Evolutionary conservation across 345 rosid species (phyloP).

Genomic region (Diplotaxis tenuifolia): DNA sequence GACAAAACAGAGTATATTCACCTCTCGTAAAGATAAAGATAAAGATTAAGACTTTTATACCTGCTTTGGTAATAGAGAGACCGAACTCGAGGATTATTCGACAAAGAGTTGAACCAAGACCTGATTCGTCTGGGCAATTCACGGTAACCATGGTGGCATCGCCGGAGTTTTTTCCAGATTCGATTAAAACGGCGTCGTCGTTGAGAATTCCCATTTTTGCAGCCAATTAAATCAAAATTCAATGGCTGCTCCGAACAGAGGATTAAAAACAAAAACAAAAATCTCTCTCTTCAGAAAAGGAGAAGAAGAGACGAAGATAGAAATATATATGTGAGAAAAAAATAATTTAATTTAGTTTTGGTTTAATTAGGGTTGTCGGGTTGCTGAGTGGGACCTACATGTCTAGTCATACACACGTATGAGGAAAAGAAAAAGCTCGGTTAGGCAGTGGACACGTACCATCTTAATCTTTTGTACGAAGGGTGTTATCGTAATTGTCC

Average conservation of each 20-base stretch:
- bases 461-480: background rate
- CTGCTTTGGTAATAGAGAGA: slow-evolving; percentile 58
- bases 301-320: background rate
- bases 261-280: background rate
- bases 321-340: background rate
- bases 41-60: slow-evolving; percentile 20
- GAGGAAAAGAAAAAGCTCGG: slow-evolving; percentile 10
- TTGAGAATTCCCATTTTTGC: slow-evolving; percentile 53
- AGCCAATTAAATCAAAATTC: too few relatives aligned
- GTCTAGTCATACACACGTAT: slow-evolving; percentile 41
- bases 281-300: background rate
- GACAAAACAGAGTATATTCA: slow-evolving; percentile 35
- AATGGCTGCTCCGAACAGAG: slow-evolving; percentile 14
- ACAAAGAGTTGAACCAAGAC: slow-evolving; percentile 77
- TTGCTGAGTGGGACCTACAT: slow-evolving; percentile 28
- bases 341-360: background rate
- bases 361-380: slow-evolving; percentile 27
- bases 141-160: slow-evolving; percentile 61
- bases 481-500: background rate
- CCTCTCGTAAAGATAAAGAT: background rate
- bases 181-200: slow-evolving; percentile 64
- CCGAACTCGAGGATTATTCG: slow-evolving; percentile 73
- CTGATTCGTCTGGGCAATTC: slow-evolving; percentile 78
- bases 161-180: slow-evolving; percentile 36
- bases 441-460: slow-evolving; percentile 36